Base-by-base conservation (phyloP, 2,329 filamentous ascomycete genomes). In the Raffaelea albimanens region DNA sequence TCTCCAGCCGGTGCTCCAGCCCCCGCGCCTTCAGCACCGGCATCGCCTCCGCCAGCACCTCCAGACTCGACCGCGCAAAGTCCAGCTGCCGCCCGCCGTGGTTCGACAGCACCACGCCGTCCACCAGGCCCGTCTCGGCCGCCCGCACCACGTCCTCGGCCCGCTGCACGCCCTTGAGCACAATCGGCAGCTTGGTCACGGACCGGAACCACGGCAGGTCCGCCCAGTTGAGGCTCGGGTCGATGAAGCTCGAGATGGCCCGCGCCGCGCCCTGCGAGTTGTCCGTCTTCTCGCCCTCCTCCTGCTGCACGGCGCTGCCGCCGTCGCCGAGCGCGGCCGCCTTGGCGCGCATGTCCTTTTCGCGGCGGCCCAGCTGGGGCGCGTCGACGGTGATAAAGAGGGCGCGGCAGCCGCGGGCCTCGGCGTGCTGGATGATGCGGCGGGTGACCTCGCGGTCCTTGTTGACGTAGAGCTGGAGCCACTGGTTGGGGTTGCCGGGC, bases 361-460 rank as follows among this genome's bases (percentile, higher is more conserved):
- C 93, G 56, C 93, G 78, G 36, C 93, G 82, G 39, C 93, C 93
- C 20, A 98, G 82, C 66, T 97, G 91, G 5, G 93, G 93, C 45
- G 93, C 93, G 64, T 98, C 93, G 47, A 98, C 93, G 2, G 93
- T 98, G 69, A 98, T 96, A 73, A 98, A 98, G 18, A 98, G 80
- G 10, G 85, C 93, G 67, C 87, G 93, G 75, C 93, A 97, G 23
- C 93, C 93, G 48, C 93, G 83, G 60, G 72, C 72, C 69, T 98
- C 93, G 51, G 93, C 93, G 66, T 97, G 88, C 68, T 91, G 66
- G 43, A 98, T 85, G 57, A 98, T 97, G 53, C 80, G 79, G 67
- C 86, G 81, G 9, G 93, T 98, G 65, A 98, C 91, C 29, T 76
- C 78, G 48, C 93, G 85, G 69, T 98, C 85, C 66, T 94, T 93